Evolutionary conservation across 78 protist genomes (phyloP).

Genomic region (Dictyostelium brefeldianum): DNA sequence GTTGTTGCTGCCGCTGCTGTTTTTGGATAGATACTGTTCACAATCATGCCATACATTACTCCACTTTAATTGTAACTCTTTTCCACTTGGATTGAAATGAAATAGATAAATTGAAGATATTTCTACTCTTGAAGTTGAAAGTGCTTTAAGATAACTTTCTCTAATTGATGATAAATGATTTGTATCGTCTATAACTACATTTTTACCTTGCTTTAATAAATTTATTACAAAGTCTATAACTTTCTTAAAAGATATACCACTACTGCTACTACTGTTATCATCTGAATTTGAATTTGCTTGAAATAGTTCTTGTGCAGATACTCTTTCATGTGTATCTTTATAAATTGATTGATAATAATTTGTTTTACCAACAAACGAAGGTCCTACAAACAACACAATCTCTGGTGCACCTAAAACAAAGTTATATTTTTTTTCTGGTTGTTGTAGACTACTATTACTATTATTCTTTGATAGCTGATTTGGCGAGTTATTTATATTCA

Average conservation of each 20-base stretch:
- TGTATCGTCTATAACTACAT: conserved; percentile 54
- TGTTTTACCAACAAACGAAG: conserved; percentile 33
- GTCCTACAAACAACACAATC: conserved; percentile 54
- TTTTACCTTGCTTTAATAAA: conserved; percentile 20
- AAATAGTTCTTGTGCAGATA: conserved; percentile 62
- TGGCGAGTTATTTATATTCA: no score
- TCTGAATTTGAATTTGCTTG: background rate
- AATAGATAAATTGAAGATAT: background rate
- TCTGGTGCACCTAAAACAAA: conserved; percentile 35
- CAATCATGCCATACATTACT: conserved; percentile 22
- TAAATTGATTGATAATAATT: conserved; percentile 17
- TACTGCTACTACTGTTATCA: background rate
- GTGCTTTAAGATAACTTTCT: conserved; percentile 33
- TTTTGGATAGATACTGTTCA: conserved; percentile 17
- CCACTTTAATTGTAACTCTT: conserved; percentile 58
- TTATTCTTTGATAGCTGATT: no score
- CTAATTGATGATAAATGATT: conserved; percentile 56
- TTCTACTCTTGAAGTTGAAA: background rate
- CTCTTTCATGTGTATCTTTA: conserved; percentile 26
- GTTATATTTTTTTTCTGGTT: conserved; percentile 9
- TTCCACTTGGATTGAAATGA: conserved; percentile 43
- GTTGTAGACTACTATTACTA: no score
- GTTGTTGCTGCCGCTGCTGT: background rate
- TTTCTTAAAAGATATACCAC: conserved; percentile 13
- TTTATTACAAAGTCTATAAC: conserved; percentile 24